These are phyloP conservation scores for Gardenia jasminoides DNA, from an alignment of 257 asterid species.

Conservation along the genomic window DNA sequence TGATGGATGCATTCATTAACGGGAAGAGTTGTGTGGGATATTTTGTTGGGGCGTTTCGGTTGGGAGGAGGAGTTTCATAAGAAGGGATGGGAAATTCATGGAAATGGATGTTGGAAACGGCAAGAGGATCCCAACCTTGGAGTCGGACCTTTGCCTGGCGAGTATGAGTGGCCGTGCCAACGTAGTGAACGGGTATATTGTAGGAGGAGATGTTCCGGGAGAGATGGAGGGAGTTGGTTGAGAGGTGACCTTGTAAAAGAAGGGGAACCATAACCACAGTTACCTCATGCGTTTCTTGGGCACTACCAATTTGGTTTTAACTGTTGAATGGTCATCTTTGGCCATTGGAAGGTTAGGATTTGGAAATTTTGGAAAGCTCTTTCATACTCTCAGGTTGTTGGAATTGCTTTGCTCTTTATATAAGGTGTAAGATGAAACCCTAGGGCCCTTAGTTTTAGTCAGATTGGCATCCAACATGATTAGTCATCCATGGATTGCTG, in stretches of 20 bases:
- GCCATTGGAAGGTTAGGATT: too few species aligned
- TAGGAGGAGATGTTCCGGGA: conserved; percentile 51
- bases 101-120: conserved; percentile 14
- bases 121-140: conserved; percentile 42
- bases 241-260: conserved; percentile 69
- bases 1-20: conserved; percentile 21
- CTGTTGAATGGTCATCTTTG: too few species aligned
- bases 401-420: too few species aligned
- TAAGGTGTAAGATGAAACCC: too few species aligned
- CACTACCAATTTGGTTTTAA: too few species aligned
- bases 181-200: conserved; percentile 42
- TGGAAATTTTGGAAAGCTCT: too few species aligned
- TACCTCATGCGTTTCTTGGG: conserved; percentile 19
- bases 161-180: conserved; percentile 49
- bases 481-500: too few species aligned
- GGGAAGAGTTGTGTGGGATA: conserved; percentile 52
- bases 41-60: conserved; percentile 35
- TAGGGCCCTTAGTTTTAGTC: too few species aligned
- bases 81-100: conserved; percentile 3
- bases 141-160: conserved; percentile 49
- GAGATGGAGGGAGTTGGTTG: conserved; percentile 72
- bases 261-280: conserved; percentile 60
- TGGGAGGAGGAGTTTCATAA: conserved; percentile 26
- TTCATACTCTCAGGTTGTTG: too few species aligned
- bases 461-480: too few species aligned